These are phyloP conservation scores for Spraguea lophii DNA, from an alignment of 371 early-diverging fungal genomes.

Conservation along the genomic window DNA sequence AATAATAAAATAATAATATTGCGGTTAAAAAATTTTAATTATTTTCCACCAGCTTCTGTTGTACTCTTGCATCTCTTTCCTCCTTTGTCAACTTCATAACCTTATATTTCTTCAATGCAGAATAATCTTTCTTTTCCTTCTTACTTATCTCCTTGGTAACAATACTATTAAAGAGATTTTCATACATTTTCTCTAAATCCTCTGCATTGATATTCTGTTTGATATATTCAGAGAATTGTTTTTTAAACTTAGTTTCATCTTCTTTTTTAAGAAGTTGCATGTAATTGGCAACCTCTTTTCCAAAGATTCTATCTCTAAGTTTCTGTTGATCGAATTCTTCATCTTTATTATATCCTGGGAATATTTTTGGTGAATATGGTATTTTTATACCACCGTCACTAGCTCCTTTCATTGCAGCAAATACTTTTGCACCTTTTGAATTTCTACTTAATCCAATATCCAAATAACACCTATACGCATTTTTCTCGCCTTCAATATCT, in stretches of 20 bases:
- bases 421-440: conserved; percentile 93
- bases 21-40: too few species aligned
- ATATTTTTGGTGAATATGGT: conserved; percentile 88
- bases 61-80: conserved; percentile 33
- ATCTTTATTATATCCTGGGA: conserved; percentile 75
- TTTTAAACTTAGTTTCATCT: conserved; percentile 85
- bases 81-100: conserved; percentile 27
- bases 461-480: conserved; percentile 92
- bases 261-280: conserved; percentile 87
- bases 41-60: conserved; percentile 38
- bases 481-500: conserved; percentile 67
- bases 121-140: conserved; percentile 35
- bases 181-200: conserved; percentile 77
- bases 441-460: conserved; percentile 94
- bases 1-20: too few species aligned
- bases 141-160: conserved; percentile 14
- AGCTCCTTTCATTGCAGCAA: conserved; percentile 97
- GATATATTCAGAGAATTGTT: conserved; percentile 81
- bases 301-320: conserved; percentile 87
- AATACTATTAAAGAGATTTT: conserved; percentile 56
- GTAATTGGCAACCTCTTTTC: conserved; percentile 88
- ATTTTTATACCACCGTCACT: conserved; percentile 93
- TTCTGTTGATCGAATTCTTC: conserved; percentile 72
- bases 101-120: conserved; percentile 29
- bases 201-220: conserved; percentile 69